Conservation (phyloP, 2,329 filamentous ascomycete species). For the Pseudogymnoascus sp. region DNA sequence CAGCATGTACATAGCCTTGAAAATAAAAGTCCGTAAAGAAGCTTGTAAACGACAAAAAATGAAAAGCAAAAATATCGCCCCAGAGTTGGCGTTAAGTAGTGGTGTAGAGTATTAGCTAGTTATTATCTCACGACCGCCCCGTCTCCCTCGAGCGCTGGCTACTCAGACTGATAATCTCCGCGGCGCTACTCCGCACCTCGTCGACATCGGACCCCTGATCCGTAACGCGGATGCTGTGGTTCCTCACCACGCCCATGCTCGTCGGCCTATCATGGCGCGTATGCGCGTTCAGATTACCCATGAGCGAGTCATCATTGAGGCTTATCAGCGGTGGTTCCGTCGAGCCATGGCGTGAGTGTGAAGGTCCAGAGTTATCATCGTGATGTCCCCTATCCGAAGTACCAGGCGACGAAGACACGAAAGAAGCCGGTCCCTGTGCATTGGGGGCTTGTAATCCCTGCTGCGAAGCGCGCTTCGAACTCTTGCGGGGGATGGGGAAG, state of each 20-base stretch:
- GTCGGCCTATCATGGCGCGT: slow-evolving; percentile 42
- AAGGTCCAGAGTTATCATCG: background rate
- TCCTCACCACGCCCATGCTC: slow-evolving; percentile 50
- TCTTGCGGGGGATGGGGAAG: slow-evolving; percentile 80
- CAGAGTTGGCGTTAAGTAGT: background rate
- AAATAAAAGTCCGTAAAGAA: background rate
- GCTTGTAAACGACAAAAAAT: background rate
- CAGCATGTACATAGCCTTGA: background rate
- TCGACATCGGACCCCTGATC: background rate
- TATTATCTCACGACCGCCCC: background rate
- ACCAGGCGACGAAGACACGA: background rate
- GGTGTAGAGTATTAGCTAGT: background rate
- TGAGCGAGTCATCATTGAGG: background rate
- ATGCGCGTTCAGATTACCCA: slow-evolving; percentile 17
- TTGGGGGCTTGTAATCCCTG: slow-evolving; percentile 5
- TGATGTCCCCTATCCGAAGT: background rate
- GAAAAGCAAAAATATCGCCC: no score
- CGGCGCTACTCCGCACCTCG: background rate
- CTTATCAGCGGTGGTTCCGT: background rate
- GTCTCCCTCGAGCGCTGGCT: background rate
- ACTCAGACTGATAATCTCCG: background rate
- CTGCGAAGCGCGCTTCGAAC: slow-evolving; percentile 51
- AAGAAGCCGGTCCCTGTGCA: background rate
- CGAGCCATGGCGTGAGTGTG: background rate
- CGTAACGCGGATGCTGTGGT: slow-evolving; percentile 43